Base-by-base conservation (phyloP, 257 asterid species). In the Solanum etuberosum region DNA sequence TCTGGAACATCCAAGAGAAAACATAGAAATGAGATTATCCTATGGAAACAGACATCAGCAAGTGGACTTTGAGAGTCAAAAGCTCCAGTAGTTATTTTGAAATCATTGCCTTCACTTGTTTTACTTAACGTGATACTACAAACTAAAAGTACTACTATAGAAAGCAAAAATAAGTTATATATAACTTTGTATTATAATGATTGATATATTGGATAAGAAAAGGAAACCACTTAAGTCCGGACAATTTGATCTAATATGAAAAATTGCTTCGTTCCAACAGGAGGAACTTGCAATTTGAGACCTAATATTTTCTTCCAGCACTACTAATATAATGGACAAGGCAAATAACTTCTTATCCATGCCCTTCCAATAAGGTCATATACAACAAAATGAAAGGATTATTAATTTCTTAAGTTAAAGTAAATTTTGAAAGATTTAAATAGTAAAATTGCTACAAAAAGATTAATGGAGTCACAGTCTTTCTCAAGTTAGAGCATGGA, bases 1-100 rank as follows among this genome's bases (percentile, higher is more conserved):
- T 92, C 98, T 94, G 94, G 63, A 87, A 81, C 81, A 86, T 86
- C 81, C 71, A 84, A 87, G 29, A 34, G 76, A 67, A 83, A 42
- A 90, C 87, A 37, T 68, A 68, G 54, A 72, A 29, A 80, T 27
- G 42, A 80, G 63, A 43, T 80, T 80, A 80, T 80, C 63, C 65
- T 25, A 27, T 25, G 21, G 67, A 80, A 43, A 80, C 27, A 46
- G 63, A 80, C 40, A 46, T 46, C 84, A 80, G 67, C 63, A 46
- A 43, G 46, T 43, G 84, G 25, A 29, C 38, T 46, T 27, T 46
- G 40, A 80, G 65, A 46, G 84, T 80, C 40, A 16, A 27, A 80
- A 80, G 25, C 67, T 80, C 40, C 84, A 46, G 23, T 18, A 46
- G 65, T 27, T 80, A 80, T 27, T 80, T 80, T 80, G 38, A 80